Evolutionary conservation across 768 basidiomycete genomes (phyloP), one percentile per base, ranked within the genome.

Genomic region (Leccinum obscurum): DNA sequence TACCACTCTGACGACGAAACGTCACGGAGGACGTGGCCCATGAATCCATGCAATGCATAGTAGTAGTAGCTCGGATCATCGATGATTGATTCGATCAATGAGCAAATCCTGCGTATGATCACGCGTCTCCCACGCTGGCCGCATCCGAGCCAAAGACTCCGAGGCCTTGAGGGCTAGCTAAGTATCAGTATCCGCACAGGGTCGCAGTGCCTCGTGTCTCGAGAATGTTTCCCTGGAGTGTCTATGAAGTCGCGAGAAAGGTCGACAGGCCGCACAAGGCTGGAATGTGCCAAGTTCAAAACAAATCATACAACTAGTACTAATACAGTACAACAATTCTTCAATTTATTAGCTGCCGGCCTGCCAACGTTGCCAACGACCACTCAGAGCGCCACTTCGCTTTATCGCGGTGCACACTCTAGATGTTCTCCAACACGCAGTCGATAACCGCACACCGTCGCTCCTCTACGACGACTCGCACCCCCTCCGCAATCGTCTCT

Each of bases 401-500:
- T 34, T 26, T 17, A 35, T 34, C 54, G 39, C 14, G 7, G 5
- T 14, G 14, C 2, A 55, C 41, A 15, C 32, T 35, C 54, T 63
- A 80, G 49, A 82, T 77, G 6, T 66, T 70, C 37, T 83, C 78
- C 44, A 88, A 58, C 28, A 85, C 73, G 56, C 85, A 86, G 55
- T 90, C 89, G 4, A 90, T 64, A 1, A 90, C 83, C 0, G 87
- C 89, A 67, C 86, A 87, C 30, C 87, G 72, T 52, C 76, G 77
- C 62, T 89, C 86, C 35, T 83, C 75, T 17, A 82, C 46, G 0
- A 90, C 88, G 6, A 84, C 76, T 8, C 74, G 72, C 4, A 89
- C 73, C 0, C 84, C 88, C 59, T 88, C 84, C 24, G 64, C 59
- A 56, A 75, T 80, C 61, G 65, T 74, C 60, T 56, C 67, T 54